Percentiles rank a stretch among this genome's conserved stretches.
Conservation (phyloP, 2,329 filamentous ascomycete genomes). For the Westerdykella aurantiaca region DNA sequence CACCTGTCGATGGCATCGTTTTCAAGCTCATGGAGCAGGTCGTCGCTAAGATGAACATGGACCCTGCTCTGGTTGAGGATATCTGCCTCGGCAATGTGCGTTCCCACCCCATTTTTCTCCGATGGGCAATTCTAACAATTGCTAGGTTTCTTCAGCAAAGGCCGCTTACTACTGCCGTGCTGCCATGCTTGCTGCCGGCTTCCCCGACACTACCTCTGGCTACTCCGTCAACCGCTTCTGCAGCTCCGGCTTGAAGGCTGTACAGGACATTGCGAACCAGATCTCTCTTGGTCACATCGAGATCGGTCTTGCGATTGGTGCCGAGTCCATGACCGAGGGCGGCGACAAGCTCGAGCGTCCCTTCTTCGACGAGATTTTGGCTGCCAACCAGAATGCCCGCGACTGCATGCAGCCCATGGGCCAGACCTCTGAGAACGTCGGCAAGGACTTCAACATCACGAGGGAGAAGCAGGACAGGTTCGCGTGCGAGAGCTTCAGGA, state of each 20-base stretch:
- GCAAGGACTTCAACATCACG: conserved; percentile 77
- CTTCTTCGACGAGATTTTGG: conserved; percentile 70
- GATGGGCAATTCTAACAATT: not conserved
- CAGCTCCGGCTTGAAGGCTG: conserved; percentile 90
- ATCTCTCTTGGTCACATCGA: conserved; percentile 78
- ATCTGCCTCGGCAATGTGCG: conserved; percentile 86
- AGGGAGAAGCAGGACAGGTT: conserved; percentile 78
- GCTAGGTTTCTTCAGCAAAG: conserved; percentile 72
- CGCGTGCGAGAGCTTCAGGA: conserved; percentile 78
- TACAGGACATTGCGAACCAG: conserved; percentile 88
- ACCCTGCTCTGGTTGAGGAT: conserved; percentile 78
- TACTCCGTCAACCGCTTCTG: conserved; percentile 93
- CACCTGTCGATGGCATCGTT: conserved; percentile 77
- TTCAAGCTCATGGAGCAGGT: conserved; percentile 71
- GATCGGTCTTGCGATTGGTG: conserved; percentile 79
- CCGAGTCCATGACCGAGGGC: conserved; percentile 76
- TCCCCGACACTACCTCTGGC: conserved; percentile 80
- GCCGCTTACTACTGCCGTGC: conserved; percentile 88
- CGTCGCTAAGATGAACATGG: conserved; percentile 63
- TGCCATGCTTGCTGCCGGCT: conserved; percentile 82
- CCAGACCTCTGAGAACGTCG: conserved; percentile 95
- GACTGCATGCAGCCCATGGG: conserved; percentile 97
- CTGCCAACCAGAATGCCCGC: conserved; percentile 62
- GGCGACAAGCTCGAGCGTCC: conserved; percentile 65
- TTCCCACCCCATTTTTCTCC: conserved; percentile 1